These are phyloP conservation scores for Neoascochyta sp. DNA, from an alignment of 2,329 filamentous ascomycete species.

Conservation along the genomic window DNA sequence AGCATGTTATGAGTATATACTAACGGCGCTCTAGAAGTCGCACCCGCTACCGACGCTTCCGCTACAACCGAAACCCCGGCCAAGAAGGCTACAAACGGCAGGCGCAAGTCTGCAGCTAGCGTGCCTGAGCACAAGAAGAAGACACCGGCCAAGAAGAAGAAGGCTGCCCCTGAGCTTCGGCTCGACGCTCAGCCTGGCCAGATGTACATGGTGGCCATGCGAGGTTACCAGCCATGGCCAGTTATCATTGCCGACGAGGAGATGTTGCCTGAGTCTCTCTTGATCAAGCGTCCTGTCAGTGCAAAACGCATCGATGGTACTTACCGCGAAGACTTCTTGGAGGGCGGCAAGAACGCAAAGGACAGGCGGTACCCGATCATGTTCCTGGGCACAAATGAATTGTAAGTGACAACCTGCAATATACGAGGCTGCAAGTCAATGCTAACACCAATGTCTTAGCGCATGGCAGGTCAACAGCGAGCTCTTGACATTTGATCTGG, in stretches of 20 bases:
- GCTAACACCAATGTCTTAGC: no score
- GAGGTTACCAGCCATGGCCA: conserved; percentile 93
- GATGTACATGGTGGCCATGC: conserved; percentile 87
- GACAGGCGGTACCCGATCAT: conserved; percentile 91
- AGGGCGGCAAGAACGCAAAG: conserved; percentile 78
- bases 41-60: conserved; percentile 36
- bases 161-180: conserved; percentile 63
- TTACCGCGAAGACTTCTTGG: conserved; percentile 80
- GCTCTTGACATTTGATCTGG: conserved; percentile 71
- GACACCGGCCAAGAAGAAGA: conserved; percentile 69
- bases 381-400: conserved; percentile 94
- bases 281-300: conserved; percentile 77
- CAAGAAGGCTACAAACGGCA: conserved; percentile 34
- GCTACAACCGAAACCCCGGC: conserved; percentile 47
- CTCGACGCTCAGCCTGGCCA: conserved; percentile 85
- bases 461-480: conserved; percentile 88
- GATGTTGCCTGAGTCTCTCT: conserved; percentile 78
- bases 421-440: no score
- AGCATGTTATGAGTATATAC: conserved; percentile 5
- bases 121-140: conserved; percentile 72
- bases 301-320: conserved; percentile 78
- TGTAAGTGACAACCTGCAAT: conserved; percentile 69
- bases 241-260: conserved; percentile 90
- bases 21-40: conserved; percentile 27
- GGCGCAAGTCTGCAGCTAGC: conserved; percentile 69